These are phyloP conservation scores for Trichoderma sp. DNA, from an alignment of 2,329 filamentous ascomycete genomes.

Conservation along the genomic window DNA sequence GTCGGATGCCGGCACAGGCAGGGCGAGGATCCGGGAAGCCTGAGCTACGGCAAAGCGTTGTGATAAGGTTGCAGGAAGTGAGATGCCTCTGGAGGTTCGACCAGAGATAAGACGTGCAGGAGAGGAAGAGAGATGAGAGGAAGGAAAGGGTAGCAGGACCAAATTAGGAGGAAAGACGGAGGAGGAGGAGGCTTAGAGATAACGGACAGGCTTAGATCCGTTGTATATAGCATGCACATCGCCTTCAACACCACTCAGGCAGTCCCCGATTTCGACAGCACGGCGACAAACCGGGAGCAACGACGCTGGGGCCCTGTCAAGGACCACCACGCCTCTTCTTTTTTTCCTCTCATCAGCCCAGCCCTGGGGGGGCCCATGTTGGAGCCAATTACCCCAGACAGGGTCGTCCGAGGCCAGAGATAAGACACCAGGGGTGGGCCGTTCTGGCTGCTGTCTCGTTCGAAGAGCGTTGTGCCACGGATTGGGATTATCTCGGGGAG, in stretches of 20 bases:
- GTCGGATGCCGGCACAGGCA: slow-evolving; percentile 16
- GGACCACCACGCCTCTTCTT: slow-evolving; percentile 12
- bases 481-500: neutral
- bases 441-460: neutral
- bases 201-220: slow-evolving; percentile 6
- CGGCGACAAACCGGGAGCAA: slow-evolving; percentile 13
- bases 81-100: slow-evolving; percentile 10
- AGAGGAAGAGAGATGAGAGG: slow-evolving; percentile 11
- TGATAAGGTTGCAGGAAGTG: slow-evolving; percentile 21
- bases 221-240: slow-evolving; percentile 12
- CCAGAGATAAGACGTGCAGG: slow-evolving; percentile 15
- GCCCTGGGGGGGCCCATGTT: neutral
- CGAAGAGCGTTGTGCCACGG: neutral
- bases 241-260: neutral
- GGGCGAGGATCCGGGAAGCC: slow-evolving; percentile 18
- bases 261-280: slow-evolving; percentile 11
- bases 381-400: slow-evolving; percentile 18
- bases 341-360: slow-evolving; percentile 7
- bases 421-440: slow-evolving; percentile 20
- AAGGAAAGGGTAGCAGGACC: neutral
- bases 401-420: slow-evolving; percentile 10
- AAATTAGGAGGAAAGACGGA: slow-evolving; percentile 14
- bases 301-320: neutral
- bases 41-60: neutral
- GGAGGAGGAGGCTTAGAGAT: slow-evolving; percentile 15